A percentile compares a stretch with the other conserved stretches of the same genome.
These are phyloP conservation scores for Isabelozyma gotoi DNA, from an alignment of 805 yeast species.

Conservation along the genomic window DNA sequence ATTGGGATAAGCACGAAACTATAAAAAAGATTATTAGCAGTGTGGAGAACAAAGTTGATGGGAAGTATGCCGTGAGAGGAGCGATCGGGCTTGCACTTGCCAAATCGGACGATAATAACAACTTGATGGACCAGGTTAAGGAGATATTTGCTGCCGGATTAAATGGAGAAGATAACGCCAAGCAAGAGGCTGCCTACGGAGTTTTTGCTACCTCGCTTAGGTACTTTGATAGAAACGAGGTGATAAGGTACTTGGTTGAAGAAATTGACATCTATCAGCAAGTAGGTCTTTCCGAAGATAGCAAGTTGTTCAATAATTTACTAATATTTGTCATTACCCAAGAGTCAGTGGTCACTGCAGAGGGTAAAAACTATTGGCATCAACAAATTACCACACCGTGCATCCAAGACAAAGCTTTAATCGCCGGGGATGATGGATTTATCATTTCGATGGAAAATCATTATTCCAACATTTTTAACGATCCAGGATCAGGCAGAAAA, in stretches of 20 bases:
- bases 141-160: background rate
- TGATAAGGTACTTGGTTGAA: conserved; percentile 9
- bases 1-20: conserved; percentile 9
- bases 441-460: conserved; percentile 20
- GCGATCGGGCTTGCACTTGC: conserved; percentile 1
- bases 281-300: conserved; percentile 20
- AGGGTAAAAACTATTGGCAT: conserved; percentile 6
- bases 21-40: conserved; percentile 12
- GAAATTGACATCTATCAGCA: conserved; percentile 16
- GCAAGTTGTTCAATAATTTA: conserved; percentile 10
- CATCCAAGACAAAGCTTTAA: background rate
- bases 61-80: background rate
- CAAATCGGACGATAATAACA: background rate
- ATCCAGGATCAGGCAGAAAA: conserved; percentile 5
- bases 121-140: background rate
- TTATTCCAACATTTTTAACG: conserved; percentile 27
- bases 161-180: background rate
- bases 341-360: background rate
- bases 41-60: background rate
- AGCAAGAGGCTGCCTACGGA: conserved; percentile 1
- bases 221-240: conserved; percentile 5
- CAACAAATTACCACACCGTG: background rate
- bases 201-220: background rate
- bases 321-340: background rate
- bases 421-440: conserved; percentile 10